Conservation (phyloP, 2,329 filamentous ascomycete genomes). For the Fulvia fulva region DNA sequence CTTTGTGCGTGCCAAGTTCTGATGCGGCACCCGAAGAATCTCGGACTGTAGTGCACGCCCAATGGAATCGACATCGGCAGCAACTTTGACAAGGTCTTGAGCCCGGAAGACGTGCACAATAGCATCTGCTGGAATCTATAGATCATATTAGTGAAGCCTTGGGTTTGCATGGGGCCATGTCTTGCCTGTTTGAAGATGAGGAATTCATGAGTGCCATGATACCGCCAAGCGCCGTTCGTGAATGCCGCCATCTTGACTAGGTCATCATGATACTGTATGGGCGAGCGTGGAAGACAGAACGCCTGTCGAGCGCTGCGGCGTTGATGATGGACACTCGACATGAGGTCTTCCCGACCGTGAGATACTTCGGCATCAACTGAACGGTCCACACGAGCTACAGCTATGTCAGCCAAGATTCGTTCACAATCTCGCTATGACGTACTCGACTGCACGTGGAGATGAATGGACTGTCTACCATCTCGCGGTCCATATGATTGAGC, state of each 20-base stretch:
- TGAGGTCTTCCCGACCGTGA: background rate
- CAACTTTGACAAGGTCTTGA: background rate
- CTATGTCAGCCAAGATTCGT: too few relatives aligned
- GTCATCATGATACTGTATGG: slow-evolving; percentile 4
- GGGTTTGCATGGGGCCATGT: background rate
- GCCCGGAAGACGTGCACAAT: slow-evolving; percentile 6
- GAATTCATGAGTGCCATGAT: slow-evolving; percentile 5
- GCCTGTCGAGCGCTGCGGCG: background rate
- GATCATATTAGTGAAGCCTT: background rate
- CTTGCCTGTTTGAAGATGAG: background rate
- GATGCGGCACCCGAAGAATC: background rate
- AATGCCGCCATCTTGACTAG: background rate
- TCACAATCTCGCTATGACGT: too few relatives aligned
- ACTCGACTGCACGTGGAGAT: slow-evolving; percentile 4
- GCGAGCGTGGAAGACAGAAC: slow-evolving; percentile 3
- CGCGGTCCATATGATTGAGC: slow-evolving; percentile 1
- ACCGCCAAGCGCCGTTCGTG: slow-evolving; percentile 5
- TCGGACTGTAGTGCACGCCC: background rate
- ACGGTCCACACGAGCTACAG: slow-evolving; percentile 3
- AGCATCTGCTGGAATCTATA: slow-evolving; percentile 9
- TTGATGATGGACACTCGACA: slow-evolving; percentile 6
- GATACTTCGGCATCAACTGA: slow-evolving; percentile 2
- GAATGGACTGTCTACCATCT: slow-evolving; percentile 3
- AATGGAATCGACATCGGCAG: background rate
- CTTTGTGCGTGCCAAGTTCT: background rate